phyloP scores from a whole-genome alignment of 345 rosid genomes.

The Melaleuca quinquenervia region DNA sequence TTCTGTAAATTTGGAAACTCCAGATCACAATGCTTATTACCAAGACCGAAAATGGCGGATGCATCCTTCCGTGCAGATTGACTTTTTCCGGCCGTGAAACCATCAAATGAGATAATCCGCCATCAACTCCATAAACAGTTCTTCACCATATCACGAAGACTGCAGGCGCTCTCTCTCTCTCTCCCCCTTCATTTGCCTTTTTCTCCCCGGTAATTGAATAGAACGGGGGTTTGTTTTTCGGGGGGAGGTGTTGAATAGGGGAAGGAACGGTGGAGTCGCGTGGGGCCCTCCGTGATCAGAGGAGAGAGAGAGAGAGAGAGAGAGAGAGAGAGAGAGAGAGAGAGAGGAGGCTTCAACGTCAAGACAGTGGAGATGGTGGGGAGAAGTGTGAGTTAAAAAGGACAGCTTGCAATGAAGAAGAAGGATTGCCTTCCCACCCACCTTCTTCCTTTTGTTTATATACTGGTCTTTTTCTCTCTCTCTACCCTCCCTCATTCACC shows the following conservation, averaged over 20 bases:
- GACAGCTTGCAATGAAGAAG: slow-evolving; percentile 63
- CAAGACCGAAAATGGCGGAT: not conserved
- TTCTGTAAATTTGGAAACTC: no score
- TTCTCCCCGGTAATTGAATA: not conserved
- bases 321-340: not conserved
- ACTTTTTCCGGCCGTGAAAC: not conserved
- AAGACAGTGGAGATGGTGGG: slow-evolving; percentile 22
- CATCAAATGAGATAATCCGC: no score
- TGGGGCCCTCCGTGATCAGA: not conserved
- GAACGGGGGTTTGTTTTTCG: no score
- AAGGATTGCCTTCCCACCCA: slow-evolving; percentile 33
- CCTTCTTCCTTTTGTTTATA: not conserved
- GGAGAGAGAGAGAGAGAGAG: not conserved
- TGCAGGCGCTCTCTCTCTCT: no score
- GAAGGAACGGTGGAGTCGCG: not conserved
- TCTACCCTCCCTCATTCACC: not conserved
- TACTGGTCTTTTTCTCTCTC: not conserved
- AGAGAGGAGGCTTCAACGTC: slow-evolving; percentile 33
- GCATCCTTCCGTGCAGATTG: not conserved
- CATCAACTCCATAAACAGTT: not conserved
- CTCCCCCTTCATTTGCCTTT: not conserved
- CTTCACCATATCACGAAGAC: no score
- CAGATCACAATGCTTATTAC: not conserved
- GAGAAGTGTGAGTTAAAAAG: slow-evolving; percentile 12
- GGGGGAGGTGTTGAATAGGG: not conserved